Percentiles rank a stretch among this genome's conserved stretches.
These are phyloP conservation scores for Geranium brycei DNA, from an alignment of 345 rosid genomes.

Conservation along the genomic window DNA sequence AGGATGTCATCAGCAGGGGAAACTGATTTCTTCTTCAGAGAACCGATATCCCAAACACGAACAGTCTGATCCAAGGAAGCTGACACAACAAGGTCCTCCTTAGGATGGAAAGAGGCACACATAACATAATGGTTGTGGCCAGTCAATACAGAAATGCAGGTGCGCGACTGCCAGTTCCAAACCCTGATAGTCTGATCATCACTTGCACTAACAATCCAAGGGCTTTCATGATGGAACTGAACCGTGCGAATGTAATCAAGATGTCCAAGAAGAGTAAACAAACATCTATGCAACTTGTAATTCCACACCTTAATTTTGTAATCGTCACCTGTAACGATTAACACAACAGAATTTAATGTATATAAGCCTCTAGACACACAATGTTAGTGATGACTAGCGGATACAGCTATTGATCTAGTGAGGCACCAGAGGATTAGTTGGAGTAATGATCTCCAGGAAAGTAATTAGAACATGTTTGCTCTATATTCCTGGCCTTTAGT, in stretches of 20 bases:
- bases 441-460: too few species aligned
- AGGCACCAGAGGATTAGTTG: too few species aligned
- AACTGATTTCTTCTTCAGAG: slow-evolving; percentile 70
- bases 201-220: slow-evolving; percentile 99
- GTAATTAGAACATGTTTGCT: too few species aligned
- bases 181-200: slow-evolving; percentile 96
- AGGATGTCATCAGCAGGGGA: slow-evolving; percentile 90
- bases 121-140: slow-evolving; percentile 98
- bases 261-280: slow-evolving; percentile 92
- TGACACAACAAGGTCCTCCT: slow-evolving; percentile 92
- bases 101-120: slow-evolving; percentile 97
- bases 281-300: slow-evolving; percentile 75
- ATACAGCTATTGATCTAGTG: too few species aligned
- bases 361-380: not conserved
- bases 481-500: too few species aligned
- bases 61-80: slow-evolving; percentile 96
- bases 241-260: slow-evolving; percentile 96
- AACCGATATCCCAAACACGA: slow-evolving; percentile 94
- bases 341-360: not conserved
- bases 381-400: too few species aligned
- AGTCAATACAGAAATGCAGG: slow-evolving; percentile 86
- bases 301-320: slow-evolving; percentile 99
- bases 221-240: slow-evolving; percentile 91
- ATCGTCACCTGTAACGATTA: slow-evolving; percentile 65
- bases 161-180: slow-evolving; percentile 99